Evolutionary conservation across 2,329 filamentous ascomycete genomes (phyloP).

Genomic region (Dissoconium aciculare): DNA sequence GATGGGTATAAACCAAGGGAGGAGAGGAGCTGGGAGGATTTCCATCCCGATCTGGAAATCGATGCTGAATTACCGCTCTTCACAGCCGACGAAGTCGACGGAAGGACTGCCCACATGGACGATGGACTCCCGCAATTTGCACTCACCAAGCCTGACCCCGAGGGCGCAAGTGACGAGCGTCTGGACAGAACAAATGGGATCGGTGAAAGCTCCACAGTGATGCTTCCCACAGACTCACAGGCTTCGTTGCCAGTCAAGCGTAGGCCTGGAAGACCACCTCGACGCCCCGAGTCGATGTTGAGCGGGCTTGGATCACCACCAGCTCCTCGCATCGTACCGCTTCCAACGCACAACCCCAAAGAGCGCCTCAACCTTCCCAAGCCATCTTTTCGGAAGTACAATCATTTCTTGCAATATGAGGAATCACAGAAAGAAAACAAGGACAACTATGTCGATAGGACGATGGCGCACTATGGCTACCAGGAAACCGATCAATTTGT

Average conservation of each 20-base stretch:
- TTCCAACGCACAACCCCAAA: conserved; percentile 64
- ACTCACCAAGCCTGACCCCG: conserved; percentile 9
- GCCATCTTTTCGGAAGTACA: conserved; percentile 60
- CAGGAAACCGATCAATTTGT: conserved; percentile 86
- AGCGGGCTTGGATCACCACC: conserved; percentile 45
- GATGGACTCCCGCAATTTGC: conserved; percentile 30
- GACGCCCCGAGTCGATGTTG: conserved; percentile 46
- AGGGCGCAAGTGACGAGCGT: conserved; percentile 7
- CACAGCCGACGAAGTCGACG: conserved; percentile 72
- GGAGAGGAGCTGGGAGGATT: conserved; percentile 94
- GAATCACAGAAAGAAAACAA: conserved; percentile 72
- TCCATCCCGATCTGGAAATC: conserved; percentile 88
- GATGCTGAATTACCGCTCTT: conserved; percentile 66
- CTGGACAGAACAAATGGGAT: conserved; percentile 15
- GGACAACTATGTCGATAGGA: conserved; percentile 76
- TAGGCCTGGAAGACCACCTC: conserved; percentile 49
- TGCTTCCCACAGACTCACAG: conserved; percentile 11
- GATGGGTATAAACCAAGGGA: conserved; percentile 96
- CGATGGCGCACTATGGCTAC: conserved; percentile 91
- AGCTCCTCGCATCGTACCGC: conserved; percentile 54
- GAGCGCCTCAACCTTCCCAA: conserved; percentile 65
- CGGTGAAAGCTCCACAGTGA: conserved; percentile 15
- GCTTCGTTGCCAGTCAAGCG: conserved; percentile 30
- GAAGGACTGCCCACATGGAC: conserved; percentile 32
- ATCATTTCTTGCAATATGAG: conserved; percentile 67